Base-by-base conservation (phyloP, 345 rosid genomes). In the Viola odorata region DNA sequence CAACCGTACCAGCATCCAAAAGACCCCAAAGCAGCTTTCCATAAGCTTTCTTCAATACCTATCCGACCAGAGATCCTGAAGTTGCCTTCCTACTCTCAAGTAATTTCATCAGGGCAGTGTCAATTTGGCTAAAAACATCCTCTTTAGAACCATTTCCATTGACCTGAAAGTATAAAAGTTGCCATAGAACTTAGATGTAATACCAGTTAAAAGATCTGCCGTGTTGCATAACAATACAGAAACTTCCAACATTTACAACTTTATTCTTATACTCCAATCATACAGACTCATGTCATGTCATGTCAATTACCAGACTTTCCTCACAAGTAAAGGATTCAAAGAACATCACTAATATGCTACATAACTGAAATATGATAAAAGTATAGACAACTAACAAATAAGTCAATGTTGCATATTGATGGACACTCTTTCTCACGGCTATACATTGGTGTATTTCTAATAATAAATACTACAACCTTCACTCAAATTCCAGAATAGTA, bases 121-220 rank as follows among this genome's bases (percentile, higher is more conserved):
- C 78, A 15, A 82, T 85, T 61, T 78, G 82, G 16, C 71, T 67
- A 58, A 82, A 86, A 50, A 82, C 96, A 48, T 84, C 80, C 9
- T 81, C 80, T 75, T 84, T 86, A 3, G 82, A 15, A 55, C 73
- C 71, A 62, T 70, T 71, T 71, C 96, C 96, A 44, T 86, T 63
- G 5, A 86, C 86, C 96, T 88, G 79, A 50, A 69, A 73, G 16
- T 36, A 67, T 55, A 44, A 47, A 45, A 67, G 13, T 5, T 13
- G 7, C 50, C 45, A 12, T 16, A 12, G 15, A 60, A 58, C 11
- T 41, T 53, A 11, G 53, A 47, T 67, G 49, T 3, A 39, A 48
- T 41, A 44, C 6, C 23, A 53, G 40, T 42, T 45, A 5, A 41
- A 65, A 7, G 47, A 13, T 36, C n/a, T 40, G 55, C 41, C 12